Percentiles rank a stretch among this genome's conserved stretches.
Evolutionary conservation across 2,329 filamentous ascomycete genomes (phyloP).

Genomic region (Microsporum audouinii): DNA sequence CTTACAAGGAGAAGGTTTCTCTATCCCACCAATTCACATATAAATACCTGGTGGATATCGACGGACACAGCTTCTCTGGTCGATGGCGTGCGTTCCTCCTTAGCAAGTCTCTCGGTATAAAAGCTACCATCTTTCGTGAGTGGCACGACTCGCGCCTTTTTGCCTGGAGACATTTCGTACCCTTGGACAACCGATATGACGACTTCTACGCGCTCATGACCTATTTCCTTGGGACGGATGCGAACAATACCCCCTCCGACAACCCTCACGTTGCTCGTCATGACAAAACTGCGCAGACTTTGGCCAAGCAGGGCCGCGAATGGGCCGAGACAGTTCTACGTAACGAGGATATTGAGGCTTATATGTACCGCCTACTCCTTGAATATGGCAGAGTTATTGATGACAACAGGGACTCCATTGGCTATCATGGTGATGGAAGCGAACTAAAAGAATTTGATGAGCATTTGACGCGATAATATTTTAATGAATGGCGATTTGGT

Average conservation of each 20-base stretch:
- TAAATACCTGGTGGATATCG: slow-evolving; percentile 66
- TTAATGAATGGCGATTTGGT: background rate
- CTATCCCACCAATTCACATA: slow-evolving; percentile 34
- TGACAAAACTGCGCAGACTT: slow-evolving; percentile 50
- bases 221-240: slow-evolving; percentile 61
- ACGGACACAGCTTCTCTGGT: slow-evolving; percentile 61
- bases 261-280: slow-evolving; percentile 10
- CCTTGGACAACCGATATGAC: slow-evolving; percentile 61
- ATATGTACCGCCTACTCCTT: slow-evolving; percentile 52
- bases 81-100: slow-evolving; percentile 58
- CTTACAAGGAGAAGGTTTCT: slow-evolving; percentile 21
- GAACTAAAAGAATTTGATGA: slow-evolving; percentile 3
- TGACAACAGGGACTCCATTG: slow-evolving; percentile 17
- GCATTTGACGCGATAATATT: background rate
- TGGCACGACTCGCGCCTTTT: slow-evolving; percentile 68
- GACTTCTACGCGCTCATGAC: slow-evolving; percentile 64
- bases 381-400: slow-evolving; percentile 48
- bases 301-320: slow-evolving; percentile 53
- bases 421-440: slow-evolving; percentile 12
- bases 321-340: slow-evolving; percentile 60
- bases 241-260: slow-evolving; percentile 19
- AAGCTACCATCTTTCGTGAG: slow-evolving; percentile 65
- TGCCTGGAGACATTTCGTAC: slow-evolving; percentile 71
- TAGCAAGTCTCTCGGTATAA: slow-evolving; percentile 60
- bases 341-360: slow-evolving; percentile 63